Evolutionary conservation across 148 eudicot species (phyloP), one percentile per base, ranked within the genome.

Genomic region (Arbutus unedo): DNA sequence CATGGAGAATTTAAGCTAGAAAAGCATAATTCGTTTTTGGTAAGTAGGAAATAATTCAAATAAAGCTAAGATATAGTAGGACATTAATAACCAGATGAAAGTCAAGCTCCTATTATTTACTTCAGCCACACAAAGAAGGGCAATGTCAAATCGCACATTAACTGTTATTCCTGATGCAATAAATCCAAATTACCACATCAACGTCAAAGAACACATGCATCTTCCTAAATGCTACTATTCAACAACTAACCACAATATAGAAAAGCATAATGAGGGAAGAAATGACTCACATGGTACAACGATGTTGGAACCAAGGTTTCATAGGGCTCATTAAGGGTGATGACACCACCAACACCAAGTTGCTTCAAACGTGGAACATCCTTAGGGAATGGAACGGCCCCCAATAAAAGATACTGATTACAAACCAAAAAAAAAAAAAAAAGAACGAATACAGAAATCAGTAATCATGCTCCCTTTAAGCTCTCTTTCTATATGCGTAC

Each of bases 341-440:
- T 90, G 49, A 93, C 97, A 81, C 93, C 95, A 66, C 95, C 88
- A 85, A 93, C 97, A 85, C 95, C 95, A 81, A 91, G 91, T 79
- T 86, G 79, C 88, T 90, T 93, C 89, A 93, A 84, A 7, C 85
- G 85, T 6, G 87, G 88, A 53, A 93, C 95, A 84, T 93, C 92
- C 81, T 82, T 91, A 0, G 93, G 90, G 57, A 93, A 93, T 78
- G 97, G 97, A 83, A 93, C 97, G 4, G 95, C 97, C 23, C 94
- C 95, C 79, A 92, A 79, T 53, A 92, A 79, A 72, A 93, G 84
- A 86, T 87, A 91, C 95, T 93, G 88, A 68, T 78, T 50, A 74
- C 66, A 79, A 62, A 83, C n/a, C 70, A 3, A 64, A 31, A 56
- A 73, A 56, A 23, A 75, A 38, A 68, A 49, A 41, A 75, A 67